These are phyloP conservation scores for Chlamydomonas schloesseri DNA, from an alignment of 139 green algal species.

Conservation along the genomic window DNA sequence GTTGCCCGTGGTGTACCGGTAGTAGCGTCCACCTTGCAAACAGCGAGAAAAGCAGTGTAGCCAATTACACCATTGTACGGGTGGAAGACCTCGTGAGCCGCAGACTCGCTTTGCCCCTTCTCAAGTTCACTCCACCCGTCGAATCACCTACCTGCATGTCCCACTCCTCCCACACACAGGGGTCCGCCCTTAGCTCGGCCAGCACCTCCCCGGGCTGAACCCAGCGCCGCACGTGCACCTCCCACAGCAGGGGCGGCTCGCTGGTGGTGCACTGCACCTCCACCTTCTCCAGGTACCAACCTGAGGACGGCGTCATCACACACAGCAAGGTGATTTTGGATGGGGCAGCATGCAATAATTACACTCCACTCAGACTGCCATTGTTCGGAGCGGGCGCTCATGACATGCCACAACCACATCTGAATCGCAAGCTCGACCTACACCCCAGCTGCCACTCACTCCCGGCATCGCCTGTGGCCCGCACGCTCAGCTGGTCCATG, in stretches of 20 bases:
- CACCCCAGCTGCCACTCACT: neutral
- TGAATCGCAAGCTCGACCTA: no score
- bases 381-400: no score
- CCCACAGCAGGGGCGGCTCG: conserved; percentile 29
- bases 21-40: neutral
- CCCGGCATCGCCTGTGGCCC: neutral
- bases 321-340: no score
- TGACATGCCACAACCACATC: no score
- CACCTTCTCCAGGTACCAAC: conserved; percentile 24
- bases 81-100: no score
- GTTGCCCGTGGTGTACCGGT: neutral
- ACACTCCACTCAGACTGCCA: no score
- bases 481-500: neutral
- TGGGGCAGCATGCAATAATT: no score
- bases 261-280: conserved; percentile 26
- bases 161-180: conserved; percentile 52
- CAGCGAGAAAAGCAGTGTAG: no score
- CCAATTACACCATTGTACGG: no score
- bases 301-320: neutral
- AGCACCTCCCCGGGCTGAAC: neutral
- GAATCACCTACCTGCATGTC: conserved; percentile 50
- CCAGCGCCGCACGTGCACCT: conserved; percentile 16
- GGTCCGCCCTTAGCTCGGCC: conserved; percentile 29
- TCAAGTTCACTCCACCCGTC: no score
- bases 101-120: no score